Base-by-base conservation (phyloP, 75 land plant species). In the Cunninghamia lanceolata region DNA sequence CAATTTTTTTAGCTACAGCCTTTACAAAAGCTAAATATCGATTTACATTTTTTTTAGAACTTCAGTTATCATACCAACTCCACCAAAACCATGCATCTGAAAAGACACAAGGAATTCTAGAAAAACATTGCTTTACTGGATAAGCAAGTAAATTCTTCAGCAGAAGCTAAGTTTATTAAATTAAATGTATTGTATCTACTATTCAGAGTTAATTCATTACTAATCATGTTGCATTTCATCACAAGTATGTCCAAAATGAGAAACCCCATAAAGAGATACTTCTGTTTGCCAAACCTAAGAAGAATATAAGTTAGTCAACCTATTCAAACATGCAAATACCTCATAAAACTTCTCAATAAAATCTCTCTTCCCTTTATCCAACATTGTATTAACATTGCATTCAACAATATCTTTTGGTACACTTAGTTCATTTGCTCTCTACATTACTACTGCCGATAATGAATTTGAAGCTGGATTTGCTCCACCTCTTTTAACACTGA, bases 81-180 rank as follows among this genome's bases (percentile, higher is more conserved):
- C 97, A 79, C 98, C 98, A 91, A 89, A 96, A 45, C 98, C 98
- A 90, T 96, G 96, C 16, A 95, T 96, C 99, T 96, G 88, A 71
- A 52, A 77, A 19, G 42, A 76, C 38, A 76, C 7, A 76, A 76
- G 34, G 42, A 17, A 76, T 39, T 76, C 79, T 76, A 76, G 43
- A 76, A 42, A 25, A 39, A n/a, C 42, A 38, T 75, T 38, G 79
- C 38, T 39, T 76, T 76, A 35, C 21, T 76, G 38, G 39, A 76
- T 3, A 76, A 36, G 79, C 38, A 76, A 39, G 15, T 76, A 36
- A 76, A 15, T 39, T 19, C 42, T 42, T 19, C 13, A 76, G 43
- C 19, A 76, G 19, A 76, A 76, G 79, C 78, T 39, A 17, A 1
- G 7, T 14, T 16, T 38, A 42, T 76, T 39, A 38, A 75, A 39